Evolutionary conservation across 345 rosid species (phyloP), one percentile per base, ranked within the genome.

Genomic region (Theobroma cacao): DNA sequence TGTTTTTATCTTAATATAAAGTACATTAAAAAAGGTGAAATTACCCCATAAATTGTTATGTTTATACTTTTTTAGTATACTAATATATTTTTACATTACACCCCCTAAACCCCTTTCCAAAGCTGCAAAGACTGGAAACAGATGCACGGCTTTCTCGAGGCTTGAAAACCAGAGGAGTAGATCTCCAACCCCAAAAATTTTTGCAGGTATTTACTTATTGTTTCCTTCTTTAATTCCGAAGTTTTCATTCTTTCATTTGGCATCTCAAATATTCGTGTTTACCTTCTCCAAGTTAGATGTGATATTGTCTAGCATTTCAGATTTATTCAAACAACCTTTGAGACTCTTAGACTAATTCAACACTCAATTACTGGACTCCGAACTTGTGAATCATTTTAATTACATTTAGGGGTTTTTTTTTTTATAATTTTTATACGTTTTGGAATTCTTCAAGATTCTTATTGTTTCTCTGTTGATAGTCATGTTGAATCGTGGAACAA

Each of bases 401-500:
- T 61, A 5, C 38, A 8, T 0, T 14, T 61, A 13, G 3, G 53
- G 53, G 33, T 24, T 66, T 61, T 41, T 2, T 41, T 36, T 36
- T 66, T 24, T 13, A 22, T 12, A 30, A 28, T 50, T 50, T 13
- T 71, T 30, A 38, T 20, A 22, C 9, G 63, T 24, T 56, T 43
- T 28, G 43, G 12, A 45, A 60, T 11, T 43, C 3, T 60, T 26
- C 52, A 61, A 43, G 78, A 2, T 45, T 75, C 17, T 26, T 61
- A 7, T 15, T 40, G 14, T 40, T 77, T 56, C 11, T 76, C 20
- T 78, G 22, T 34, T 73, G 45, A 24, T 84, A 85, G 92, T 43
- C 56, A 95, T 95, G 98, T 74, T 79, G 83, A 96, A 85, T 86
- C 97, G 76, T 52, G 88, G 86, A 60, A 68, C 68, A 15, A 89